Conservation (phyloP, 352 stramenopile species). For the Phytophthora pseudosyringae region DNA sequence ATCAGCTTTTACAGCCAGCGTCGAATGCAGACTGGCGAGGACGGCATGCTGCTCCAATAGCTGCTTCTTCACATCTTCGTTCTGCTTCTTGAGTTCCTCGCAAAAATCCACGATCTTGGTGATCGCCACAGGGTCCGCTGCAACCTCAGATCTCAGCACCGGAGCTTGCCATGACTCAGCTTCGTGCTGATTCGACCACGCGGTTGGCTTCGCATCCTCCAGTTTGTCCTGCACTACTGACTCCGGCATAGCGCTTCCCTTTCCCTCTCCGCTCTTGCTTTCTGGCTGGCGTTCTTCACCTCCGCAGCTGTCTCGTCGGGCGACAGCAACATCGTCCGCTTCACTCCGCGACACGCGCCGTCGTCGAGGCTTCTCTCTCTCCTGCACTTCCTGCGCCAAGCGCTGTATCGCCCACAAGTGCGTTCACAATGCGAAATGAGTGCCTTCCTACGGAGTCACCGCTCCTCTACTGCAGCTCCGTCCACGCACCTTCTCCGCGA, state of each 20-base stretch:
- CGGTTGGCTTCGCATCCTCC: neutral
- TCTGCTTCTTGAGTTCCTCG: slow-evolving; percentile 62
- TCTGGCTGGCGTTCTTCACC: neutral
- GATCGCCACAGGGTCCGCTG: slow-evolving; percentile 36
- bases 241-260: neutral
- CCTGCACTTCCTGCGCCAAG: slow-evolving; percentile 7
- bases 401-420: slow-evolving; percentile 3
- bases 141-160: neutral
- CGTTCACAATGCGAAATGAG: neutral
- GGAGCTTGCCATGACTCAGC: neutral
- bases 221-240: neutral
- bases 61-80: slow-evolving; percentile 64
- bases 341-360: slow-evolving; percentile 2
- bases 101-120: slow-evolving; percentile 63
- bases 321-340: neutral
- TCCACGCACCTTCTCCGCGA: slow-evolving; percentile 49
- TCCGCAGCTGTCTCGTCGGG: neutral
- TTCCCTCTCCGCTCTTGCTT: neutral
- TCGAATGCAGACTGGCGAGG: slow-evolving; percentile 40
- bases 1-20: slow-evolving; percentile 8
- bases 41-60: slow-evolving; percentile 53
- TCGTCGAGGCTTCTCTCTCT: slow-evolving; percentile 8
- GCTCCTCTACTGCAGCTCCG: neutral
- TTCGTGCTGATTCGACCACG: slow-evolving; percentile 24
- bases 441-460: neutral